Conservation (phyloP, 1,284 basidiomycete genomes). For the Ustilago sp. region DNA sequence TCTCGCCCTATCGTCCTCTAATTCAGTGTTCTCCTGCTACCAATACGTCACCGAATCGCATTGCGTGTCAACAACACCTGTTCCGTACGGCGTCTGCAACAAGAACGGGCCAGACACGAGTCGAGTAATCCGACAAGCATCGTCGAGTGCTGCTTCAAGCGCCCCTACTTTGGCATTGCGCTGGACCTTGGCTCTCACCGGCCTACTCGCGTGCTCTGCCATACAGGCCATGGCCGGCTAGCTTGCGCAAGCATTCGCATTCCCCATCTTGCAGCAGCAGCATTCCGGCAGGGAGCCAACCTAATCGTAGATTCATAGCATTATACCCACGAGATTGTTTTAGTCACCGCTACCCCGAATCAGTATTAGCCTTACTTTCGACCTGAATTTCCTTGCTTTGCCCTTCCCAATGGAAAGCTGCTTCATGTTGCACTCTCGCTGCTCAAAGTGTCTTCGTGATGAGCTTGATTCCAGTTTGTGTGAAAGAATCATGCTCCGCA, state of each 20-base stretch:
- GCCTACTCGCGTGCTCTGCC: conserved; percentile 27
- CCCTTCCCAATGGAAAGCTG: neutral
- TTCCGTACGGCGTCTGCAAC: conserved; percentile 53
- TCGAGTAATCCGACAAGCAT: conserved; percentile 16
- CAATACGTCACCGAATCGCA: conserved; percentile 52
- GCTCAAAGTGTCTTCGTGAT: neutral
- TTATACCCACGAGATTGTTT: conserved; percentile 28
- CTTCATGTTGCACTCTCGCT: neutral
- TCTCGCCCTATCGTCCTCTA: neutral
- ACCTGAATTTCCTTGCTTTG: neutral
- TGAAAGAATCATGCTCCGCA: neutral
- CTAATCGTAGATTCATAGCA: conserved; percentile 9
- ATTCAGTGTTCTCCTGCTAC: conserved; percentile 51
- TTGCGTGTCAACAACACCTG: conserved; percentile 40
- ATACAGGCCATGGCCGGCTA: conserved; percentile 18
- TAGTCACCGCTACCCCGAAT: neutral
- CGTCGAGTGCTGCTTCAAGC: conserved; percentile 19
- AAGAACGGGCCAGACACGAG: conserved; percentile 44
- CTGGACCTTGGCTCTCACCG: conserved; percentile 21
- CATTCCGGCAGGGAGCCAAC: neutral
- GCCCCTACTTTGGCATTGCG: conserved; percentile 9
- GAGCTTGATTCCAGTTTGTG: neutral
- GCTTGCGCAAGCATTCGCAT: neutral
- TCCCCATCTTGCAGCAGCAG: neutral
- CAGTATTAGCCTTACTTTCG: neutral